These are phyloP conservation scores for Fusarium continuum DNA, from an alignment of 2,329 filamentous ascomycete genomes.

Conservation along the genomic window DNA sequence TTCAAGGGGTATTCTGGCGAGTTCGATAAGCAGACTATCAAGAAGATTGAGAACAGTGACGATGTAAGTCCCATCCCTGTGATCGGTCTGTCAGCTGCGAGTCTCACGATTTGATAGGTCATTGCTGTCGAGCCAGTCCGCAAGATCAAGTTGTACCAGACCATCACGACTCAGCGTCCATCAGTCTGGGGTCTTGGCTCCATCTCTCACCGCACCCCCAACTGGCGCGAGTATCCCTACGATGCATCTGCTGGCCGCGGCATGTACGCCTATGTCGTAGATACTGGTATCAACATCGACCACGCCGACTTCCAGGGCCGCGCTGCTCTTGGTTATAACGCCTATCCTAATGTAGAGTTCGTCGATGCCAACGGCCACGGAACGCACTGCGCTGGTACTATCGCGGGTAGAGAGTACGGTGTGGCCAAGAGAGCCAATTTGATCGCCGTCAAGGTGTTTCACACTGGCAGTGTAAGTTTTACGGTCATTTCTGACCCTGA, in stretches of 20 bases:
- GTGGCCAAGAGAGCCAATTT: conserved; percentile 56
- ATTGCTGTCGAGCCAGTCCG: conserved; percentile 47
- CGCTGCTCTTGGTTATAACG: conserved; percentile 51
- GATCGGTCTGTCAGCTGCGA: background rate
- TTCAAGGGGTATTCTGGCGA: conserved; percentile 55
- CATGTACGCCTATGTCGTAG: conserved; percentile 62
- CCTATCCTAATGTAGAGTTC: conserved; percentile 45
- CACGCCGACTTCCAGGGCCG: conserved; percentile 59
- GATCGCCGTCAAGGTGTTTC: conserved; percentile 58
- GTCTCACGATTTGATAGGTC: conserved; percentile 41
- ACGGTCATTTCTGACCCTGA: rapidly evolving
- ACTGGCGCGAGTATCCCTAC: conserved; percentile 52
- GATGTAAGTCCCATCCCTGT: conserved; percentile 46
- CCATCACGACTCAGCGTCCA: conserved; percentile 46
- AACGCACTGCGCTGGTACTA: conserved; percentile 58
- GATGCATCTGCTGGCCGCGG: conserved; percentile 52
- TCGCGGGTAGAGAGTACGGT: conserved; percentile 56
- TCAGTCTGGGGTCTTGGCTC: conserved; percentile 57
- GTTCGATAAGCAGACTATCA: conserved; percentile 54
- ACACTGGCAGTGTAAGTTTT: conserved; percentile 30
- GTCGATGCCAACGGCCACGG: conserved; percentile 56
- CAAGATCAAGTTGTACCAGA: conserved; percentile 42
- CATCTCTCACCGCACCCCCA: conserved; percentile 53
- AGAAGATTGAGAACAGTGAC: conserved; percentile 50
- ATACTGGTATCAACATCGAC: conserved; percentile 60